phyloP scores from a whole-genome alignment of 2,329 filamentous ascomycete species.

The Clarireedia homoeocarpa region DNA sequence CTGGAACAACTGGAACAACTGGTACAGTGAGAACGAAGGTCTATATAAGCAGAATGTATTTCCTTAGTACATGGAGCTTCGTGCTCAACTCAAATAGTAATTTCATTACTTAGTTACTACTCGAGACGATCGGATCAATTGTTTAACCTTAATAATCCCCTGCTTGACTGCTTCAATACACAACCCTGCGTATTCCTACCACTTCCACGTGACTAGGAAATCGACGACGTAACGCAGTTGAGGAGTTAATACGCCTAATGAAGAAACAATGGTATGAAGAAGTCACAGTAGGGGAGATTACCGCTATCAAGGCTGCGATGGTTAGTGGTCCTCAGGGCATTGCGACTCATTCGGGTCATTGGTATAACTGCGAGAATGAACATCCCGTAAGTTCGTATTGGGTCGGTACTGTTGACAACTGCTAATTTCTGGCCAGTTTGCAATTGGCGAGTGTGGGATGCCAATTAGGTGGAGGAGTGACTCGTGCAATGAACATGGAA shows the following conservation, averaged over 20 bases:
- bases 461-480: slow-evolving; percentile 51
- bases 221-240: slow-evolving; percentile 25
- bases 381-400: slow-evolving; percentile 30
- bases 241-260: slow-evolving; percentile 26
- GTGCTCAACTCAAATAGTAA: too few relatives aligned
- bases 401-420: too few relatives aligned
- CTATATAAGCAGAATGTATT: too few relatives aligned
- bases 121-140: too few relatives aligned
- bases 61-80: too few relatives aligned
- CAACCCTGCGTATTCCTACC: too few relatives aligned
- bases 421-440: slow-evolving; percentile 34
- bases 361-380: slow-evolving; percentile 50
- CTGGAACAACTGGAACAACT: too few relatives aligned
- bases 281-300: slow-evolving; percentile 35
- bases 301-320: slow-evolving; percentile 41
- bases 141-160: too few relatives aligned
- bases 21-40: too few relatives aligned
- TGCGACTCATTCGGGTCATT: slow-evolving; percentile 44
- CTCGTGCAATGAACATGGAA: slow-evolving; percentile 42
- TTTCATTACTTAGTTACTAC: too few relatives aligned
- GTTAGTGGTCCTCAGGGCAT: slow-evolving; percentile 34
- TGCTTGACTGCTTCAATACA: too few relatives aligned
- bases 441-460: slow-evolving; percentile 60
- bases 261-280: slow-evolving; percentile 32
- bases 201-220: too few relatives aligned